Percentiles rank a stretch among this genome's conserved stretches.
Evolutionary conservation across 2,329 filamentous ascomycete species (phyloP).

Genomic region (Pseudofabraea citricarpa): DNA sequence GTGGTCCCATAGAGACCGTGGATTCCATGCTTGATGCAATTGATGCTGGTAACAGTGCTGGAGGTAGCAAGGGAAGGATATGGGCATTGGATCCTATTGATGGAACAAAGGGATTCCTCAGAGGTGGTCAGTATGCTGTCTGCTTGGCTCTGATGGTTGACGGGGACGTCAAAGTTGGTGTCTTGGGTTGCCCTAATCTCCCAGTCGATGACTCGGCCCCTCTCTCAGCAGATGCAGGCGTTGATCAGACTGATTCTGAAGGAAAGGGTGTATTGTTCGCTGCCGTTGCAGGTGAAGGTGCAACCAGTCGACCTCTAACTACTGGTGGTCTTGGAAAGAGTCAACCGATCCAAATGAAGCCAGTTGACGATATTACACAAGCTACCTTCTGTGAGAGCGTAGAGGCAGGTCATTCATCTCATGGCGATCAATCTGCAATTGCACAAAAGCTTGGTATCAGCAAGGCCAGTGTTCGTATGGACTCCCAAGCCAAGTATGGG

Average conservation of each 20-base stretch:
- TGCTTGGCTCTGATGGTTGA: conserved; percentile 90
- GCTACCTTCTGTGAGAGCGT: conserved; percentile 97
- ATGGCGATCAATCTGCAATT: conserved; percentile 82
- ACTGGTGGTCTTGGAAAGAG: conserved; percentile 47
- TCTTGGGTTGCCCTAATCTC: conserved; percentile 92
- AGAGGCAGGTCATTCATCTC: conserved; percentile 86
- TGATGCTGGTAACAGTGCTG: conserved; percentile 64
- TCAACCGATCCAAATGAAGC: conserved; percentile 74
- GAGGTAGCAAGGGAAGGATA: conserved; percentile 71
- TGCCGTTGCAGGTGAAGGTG: conserved; percentile 73
- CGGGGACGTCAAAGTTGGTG: conserved; percentile 88
- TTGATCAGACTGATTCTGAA: conserved; percentile 66
- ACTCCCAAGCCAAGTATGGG: conserved; percentile 97
- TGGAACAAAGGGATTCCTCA: conserved; percentile 93
- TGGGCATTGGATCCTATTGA: conserved; percentile 98
- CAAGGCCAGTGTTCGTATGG: conserved; percentile 86
- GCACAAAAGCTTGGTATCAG: conserved; percentile 83
- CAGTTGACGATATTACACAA: conserved; percentile 65
- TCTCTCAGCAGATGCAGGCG: conserved; percentile 67
- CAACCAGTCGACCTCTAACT: conserved; percentile 70
- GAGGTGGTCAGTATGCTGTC: conserved; percentile 95
- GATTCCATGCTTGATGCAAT: conserved; percentile 65
- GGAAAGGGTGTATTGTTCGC: conserved; percentile 86
- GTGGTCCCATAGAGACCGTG: conserved; percentile 61
- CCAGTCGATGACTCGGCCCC: conserved; percentile 76